phyloP scores from a whole-genome alignment of 768 basidiomycete species.

The Clathrus columnatus region DNA sequence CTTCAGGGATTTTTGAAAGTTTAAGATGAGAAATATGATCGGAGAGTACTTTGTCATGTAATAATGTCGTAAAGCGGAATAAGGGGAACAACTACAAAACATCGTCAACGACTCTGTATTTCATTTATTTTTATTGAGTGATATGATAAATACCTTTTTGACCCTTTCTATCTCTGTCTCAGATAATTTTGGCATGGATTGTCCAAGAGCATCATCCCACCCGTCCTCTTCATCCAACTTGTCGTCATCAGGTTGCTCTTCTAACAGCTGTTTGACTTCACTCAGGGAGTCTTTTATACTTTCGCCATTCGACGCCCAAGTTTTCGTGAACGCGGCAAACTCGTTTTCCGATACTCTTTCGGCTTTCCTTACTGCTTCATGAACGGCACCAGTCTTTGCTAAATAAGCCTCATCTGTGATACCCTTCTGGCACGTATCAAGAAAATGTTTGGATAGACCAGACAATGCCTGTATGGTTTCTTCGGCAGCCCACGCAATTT shows the following conservation, averaged over 20 bases:
- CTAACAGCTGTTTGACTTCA: constrained; percentile 49
- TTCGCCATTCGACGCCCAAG: constrained; percentile 43
- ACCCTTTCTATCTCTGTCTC: constrained; percentile 40
- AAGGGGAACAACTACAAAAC: constrained; percentile 46
- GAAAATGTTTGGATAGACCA: constrained; percentile 36
- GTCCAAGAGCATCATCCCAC: constrained; percentile 57
- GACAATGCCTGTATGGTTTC: constrained; percentile 37
- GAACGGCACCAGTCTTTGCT: constrained; percentile 48
- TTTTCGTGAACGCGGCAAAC: constrained; percentile 43
- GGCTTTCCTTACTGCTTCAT: constrained; percentile 48
- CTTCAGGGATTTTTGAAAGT: constrained; percentile 15
- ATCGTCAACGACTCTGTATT: not conserved
- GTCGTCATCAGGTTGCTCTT: constrained; percentile 24
- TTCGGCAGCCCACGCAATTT: constrained; percentile 31
- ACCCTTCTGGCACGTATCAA: constrained; percentile 19
- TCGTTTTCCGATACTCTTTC: constrained; percentile 43
- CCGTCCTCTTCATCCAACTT: constrained; percentile 42
- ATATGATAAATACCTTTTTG: no score
- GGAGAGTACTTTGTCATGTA: constrained; percentile 53
- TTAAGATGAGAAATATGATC: constrained; percentile 33
- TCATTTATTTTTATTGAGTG: not conserved
- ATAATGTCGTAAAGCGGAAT: constrained; percentile 47
- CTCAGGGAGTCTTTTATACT: constrained; percentile 52
- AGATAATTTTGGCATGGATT: constrained; percentile 36
- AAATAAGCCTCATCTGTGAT: constrained; percentile 40